Evolutionary conservation across 805 yeast genomes (phyloP), one percentile per base, ranked within the genome.

Genomic region (Candida arabinofermentans): DNA sequence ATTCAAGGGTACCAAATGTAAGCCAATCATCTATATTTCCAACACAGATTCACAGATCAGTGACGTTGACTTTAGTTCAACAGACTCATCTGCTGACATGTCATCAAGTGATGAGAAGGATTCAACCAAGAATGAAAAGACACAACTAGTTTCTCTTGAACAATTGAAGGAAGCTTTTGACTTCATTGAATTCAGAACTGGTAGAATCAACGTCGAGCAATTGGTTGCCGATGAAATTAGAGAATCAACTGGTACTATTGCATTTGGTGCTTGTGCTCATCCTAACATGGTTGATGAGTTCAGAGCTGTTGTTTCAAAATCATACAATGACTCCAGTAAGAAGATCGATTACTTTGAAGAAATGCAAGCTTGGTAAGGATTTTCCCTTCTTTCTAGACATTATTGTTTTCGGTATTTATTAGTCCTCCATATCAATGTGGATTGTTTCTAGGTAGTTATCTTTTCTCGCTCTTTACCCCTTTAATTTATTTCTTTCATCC

Each of bases 191-290:
- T 69, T 75, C 54, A 58, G 67, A 46, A 65, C 60, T 32, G 75
- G 75, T 27, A 66, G 79, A 57, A 71, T 77, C 13, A 49, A 68
- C 39, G 46, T 70, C 24, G 53, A 55, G 1, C 57, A 50, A 16
- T 21, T 74, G 16, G 58, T 76, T 13, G 46, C 47, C 5, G 40
- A 53, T 8, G 79, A 72, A 42, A 58, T 75, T 12, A 40, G 33
- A 2, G 65, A 61, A 30, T 49, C 70, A 16, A 44, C 48, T 13
- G 74, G 75, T 8, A 53, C 74, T 5, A 48, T 70, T 39, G 79
- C 74, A 2, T 58, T 76, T 47, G 71, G 69, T 40, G 65, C 71
- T 4, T 76, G 81, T 63, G 77, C 75, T 19, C 75, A 73, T 55
- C 65, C 69, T 22, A 45, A 62, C 22, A 64, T 74, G 65, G 71